Conservation (phyloP, 2,329 filamentous ascomycete genomes). For the Coleophoma eucalyptorum region DNA sequence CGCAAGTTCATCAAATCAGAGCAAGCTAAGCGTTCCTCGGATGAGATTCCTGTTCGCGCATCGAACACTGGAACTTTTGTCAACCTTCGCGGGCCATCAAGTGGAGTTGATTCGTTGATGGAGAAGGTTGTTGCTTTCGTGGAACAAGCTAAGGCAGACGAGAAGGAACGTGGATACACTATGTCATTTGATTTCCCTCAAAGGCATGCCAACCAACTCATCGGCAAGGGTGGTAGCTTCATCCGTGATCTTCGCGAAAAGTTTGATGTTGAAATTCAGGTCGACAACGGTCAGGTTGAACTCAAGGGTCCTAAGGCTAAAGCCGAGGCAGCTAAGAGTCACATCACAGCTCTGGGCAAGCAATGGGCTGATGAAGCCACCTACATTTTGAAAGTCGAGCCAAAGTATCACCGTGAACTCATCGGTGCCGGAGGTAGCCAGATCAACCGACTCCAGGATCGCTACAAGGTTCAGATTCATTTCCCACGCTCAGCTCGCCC, state of each 20-base stretch:
- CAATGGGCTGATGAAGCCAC: conserved; percentile 89
- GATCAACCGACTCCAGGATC: conserved; percentile 87
- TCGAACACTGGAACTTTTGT: conserved; percentile 57
- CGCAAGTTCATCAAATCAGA: conserved; percentile 62
- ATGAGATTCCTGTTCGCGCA: conserved; percentile 58
- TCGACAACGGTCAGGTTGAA: conserved; percentile 91
- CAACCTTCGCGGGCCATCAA: conserved; percentile 72
- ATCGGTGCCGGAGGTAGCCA: conserved; percentile 86
- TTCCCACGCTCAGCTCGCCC: conserved; percentile 73
- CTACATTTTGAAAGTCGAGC: conserved; percentile 82
- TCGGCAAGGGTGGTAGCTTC: conserved; percentile 64
- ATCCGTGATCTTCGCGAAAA: conserved; percentile 63
- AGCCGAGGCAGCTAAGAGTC: conserved; percentile 78
- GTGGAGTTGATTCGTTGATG: conserved; percentile 67
- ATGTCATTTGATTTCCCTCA: conserved; percentile 89
- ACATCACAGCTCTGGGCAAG: conserved; percentile 76
- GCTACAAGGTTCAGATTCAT: conserved; percentile 92
- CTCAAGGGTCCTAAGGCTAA: conserved; percentile 95
- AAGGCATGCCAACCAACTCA: conserved; percentile 85
- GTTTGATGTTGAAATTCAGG: conserved; percentile 74
- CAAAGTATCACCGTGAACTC: conserved; percentile 89
- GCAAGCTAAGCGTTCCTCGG: conserved; percentile 51
- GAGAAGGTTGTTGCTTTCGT: conserved; percentile 76
- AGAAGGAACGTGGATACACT: conserved; percentile 88
- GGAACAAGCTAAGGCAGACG: conserved; percentile 84